Conservation (phyloP, 148 eudicot genomes). For the Oxyria digyna region DNA sequence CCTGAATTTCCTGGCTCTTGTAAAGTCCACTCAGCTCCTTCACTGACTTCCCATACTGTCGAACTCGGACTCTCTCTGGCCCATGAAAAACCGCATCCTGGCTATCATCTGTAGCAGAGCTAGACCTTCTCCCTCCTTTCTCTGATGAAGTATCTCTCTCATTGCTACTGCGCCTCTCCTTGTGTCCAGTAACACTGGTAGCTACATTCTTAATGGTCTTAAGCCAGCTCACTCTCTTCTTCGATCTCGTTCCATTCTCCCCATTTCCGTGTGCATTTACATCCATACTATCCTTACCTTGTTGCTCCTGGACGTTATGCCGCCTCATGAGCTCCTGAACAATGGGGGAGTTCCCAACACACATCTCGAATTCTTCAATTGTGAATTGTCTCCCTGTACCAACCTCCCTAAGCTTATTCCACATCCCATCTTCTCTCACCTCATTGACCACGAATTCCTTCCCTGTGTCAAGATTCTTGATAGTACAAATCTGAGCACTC, state of each 20-base stretch:
- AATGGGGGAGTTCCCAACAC: conserved; percentile 86
- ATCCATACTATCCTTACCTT: conserved; percentile 46
- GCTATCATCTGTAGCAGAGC: conserved; percentile 91
- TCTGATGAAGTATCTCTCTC: conserved; percentile 23
- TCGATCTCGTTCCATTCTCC: conserved; percentile 25
- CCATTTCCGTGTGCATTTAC: conserved; percentile 25
- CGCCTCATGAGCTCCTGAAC: conserved; percentile 92
- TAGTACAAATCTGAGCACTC: conserved; percentile 37
- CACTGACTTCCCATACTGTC: conserved; percentile 75
- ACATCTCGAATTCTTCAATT: conserved; percentile 85
- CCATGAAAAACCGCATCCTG: conserved; percentile 87
- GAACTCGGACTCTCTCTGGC: conserved; percentile 74
- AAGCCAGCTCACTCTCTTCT: conserved; percentile 75
- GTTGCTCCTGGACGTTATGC: conserved; percentile 78
- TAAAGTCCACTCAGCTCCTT: conserved; percentile 68
- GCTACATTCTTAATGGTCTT: conserved; percentile 75
- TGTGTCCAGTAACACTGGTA: conserved; percentile 48
- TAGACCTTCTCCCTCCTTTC: conserved; percentile 61
- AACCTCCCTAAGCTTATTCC: conserved; percentile 75
- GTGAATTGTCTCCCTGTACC: conserved; percentile 91
- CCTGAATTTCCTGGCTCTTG: conserved; percentile 84
- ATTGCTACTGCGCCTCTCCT: conserved; percentile 66
- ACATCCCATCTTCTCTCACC: conserved; percentile 71
- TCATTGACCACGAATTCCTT: conserved; percentile 95
- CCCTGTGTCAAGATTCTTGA: conserved; percentile 84